A percentile compares a stretch with the other conserved stretches of the same genome.
Conservation (phyloP, 192 early-diverging fungal species). For the Coemansia sp. region DNA sequence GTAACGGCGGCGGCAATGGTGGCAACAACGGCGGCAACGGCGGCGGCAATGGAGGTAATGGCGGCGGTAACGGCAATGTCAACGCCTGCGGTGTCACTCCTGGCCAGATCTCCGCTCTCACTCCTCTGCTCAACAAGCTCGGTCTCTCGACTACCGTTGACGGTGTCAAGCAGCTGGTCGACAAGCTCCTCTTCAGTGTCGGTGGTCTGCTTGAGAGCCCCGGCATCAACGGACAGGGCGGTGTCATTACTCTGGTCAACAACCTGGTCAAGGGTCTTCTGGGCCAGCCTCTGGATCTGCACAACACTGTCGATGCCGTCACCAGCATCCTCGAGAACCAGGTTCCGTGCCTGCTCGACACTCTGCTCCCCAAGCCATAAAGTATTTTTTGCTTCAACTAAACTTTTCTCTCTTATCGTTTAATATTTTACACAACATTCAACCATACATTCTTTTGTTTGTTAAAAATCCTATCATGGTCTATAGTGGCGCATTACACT, state of each 20-base stretch:
- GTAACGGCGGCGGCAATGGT: conserved; percentile 8
- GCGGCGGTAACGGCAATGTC: conserved; percentile 7
- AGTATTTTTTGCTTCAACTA: not conserved
- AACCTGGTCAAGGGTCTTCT: conserved; percentile 43
- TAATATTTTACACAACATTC: conserved; percentile 4
- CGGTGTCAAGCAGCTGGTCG: conserved; percentile 47
- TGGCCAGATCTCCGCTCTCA: conserved; percentile 42
- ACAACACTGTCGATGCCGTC: conserved; percentile 30
- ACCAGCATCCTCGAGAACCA: conserved; percentile 39
- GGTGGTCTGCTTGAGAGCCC: conserved; percentile 37
- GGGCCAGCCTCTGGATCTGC: conserved; percentile 28
- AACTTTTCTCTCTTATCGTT: conserved; percentile 1
- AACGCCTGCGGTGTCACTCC: conserved; percentile 43
- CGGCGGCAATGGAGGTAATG: not conserved
- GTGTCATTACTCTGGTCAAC: conserved; percentile 33
- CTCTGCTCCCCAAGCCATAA: conserved; percentile 43
- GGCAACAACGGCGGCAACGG: not conserved
- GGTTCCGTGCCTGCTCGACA: conserved; percentile 47
- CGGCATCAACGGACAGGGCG: conserved; percentile 27
- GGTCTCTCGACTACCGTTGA: conserved; percentile 40
- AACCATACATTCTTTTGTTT: not conserved
- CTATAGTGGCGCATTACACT: too few relatives aligned
- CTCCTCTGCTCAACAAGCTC: conserved; percentile 45
- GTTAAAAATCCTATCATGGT: too few relatives aligned
- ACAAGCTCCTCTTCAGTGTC: conserved; percentile 25